Evolutionary conservation across 164 flowering plant species (phyloP).

Genomic region (Dillenia turbinata): DNA sequence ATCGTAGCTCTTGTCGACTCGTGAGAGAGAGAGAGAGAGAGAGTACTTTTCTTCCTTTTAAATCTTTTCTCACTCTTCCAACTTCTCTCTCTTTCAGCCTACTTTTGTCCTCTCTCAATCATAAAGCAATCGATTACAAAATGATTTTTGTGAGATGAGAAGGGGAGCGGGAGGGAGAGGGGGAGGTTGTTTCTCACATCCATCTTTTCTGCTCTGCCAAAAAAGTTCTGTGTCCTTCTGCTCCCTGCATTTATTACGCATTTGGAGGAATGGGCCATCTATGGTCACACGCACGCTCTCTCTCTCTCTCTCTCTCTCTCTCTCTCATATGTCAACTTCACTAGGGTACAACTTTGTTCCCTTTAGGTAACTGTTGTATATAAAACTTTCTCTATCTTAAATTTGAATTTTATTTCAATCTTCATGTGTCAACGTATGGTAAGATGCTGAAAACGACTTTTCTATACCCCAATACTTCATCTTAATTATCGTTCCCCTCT

Average conservation of each 20-base stretch:
- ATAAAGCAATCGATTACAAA: conserved; percentile 64
- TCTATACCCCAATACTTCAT: too few relatives aligned
- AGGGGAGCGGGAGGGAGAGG: too few relatives aligned
- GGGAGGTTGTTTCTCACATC: conserved; percentile 24
- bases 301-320: conserved; percentile 12
- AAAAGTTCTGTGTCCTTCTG: conserved; percentile 31
- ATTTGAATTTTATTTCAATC: too few relatives aligned
- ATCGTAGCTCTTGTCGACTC: background rate
- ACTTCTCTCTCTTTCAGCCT: conserved; percentile 7
- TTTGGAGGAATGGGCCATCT: conserved; percentile 34
- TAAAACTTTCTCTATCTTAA: too few relatives aligned
- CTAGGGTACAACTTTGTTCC: conserved; percentile 15
- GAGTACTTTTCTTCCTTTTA: background rate
- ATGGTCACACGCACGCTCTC: conserved; percentile 10
- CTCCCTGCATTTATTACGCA: conserved; percentile 25
- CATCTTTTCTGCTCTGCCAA: conserved; percentile 38
- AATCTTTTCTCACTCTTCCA: background rate
- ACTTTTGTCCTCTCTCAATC: conserved; percentile 25
- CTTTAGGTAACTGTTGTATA: too few relatives aligned
- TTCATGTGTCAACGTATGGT: conserved; percentile 10
- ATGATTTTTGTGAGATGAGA: conserved; percentile 23
- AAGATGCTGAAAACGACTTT: too few relatives aligned
- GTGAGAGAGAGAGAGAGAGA: conserved; percentile 1
- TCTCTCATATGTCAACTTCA: conserved; percentile 25
- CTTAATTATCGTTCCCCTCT: too few relatives aligned